phyloP scores from a whole-genome alignment of 352 stramenopile genomes.

The Phytophthora foliorum region DNA sequence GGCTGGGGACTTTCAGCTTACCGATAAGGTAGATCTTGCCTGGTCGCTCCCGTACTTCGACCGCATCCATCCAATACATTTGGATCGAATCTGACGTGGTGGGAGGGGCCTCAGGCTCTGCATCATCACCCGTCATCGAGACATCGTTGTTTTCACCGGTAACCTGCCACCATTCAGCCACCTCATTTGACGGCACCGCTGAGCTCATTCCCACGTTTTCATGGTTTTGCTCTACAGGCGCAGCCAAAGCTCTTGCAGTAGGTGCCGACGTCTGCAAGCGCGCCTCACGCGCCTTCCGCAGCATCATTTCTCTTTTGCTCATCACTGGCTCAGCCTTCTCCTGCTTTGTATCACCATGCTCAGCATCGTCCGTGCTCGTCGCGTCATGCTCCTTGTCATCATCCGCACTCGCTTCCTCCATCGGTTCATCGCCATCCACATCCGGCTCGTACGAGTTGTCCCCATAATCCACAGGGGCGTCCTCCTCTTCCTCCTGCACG shows the following conservation, averaged over 20 bases:
- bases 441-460: slow-evolving; percentile 48
- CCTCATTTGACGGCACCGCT: slow-evolving; percentile 85
- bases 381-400: slow-evolving; percentile 32
- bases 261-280: slow-evolving; percentile 71
- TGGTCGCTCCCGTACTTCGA: slow-evolving; percentile 94
- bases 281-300: slow-evolving; percentile 70
- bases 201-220: slow-evolving; percentile 41
- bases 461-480: slow-evolving; percentile 41
- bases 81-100: slow-evolving; percentile 81
- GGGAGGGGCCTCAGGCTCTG: slow-evolving; percentile 43
- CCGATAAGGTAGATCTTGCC: slow-evolving; percentile 98
- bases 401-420: slow-evolving; percentile 45
- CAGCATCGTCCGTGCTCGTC: background rate
- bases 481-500: slow-evolving; percentile 24
- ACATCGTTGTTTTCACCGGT: slow-evolving; percentile 36
- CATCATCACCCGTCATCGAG: slow-evolving; percentile 29
- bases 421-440: slow-evolving; percentile 38
- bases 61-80: slow-evolving; percentile 98
- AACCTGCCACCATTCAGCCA: slow-evolving; percentile 86
- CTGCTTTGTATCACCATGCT: slow-evolving; percentile 1
- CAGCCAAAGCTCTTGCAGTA: slow-evolving; percentile 64
- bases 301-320: slow-evolving; percentile 82
- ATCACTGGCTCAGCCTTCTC: slow-evolving; percentile 41
- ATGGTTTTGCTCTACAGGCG: slow-evolving; percentile 40
- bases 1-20: slow-evolving; percentile 87